Evolutionary conservation across 495 filamentous ascomycete genomes (phyloP).

Genomic region (Aspergillus nidulans): DNA sequence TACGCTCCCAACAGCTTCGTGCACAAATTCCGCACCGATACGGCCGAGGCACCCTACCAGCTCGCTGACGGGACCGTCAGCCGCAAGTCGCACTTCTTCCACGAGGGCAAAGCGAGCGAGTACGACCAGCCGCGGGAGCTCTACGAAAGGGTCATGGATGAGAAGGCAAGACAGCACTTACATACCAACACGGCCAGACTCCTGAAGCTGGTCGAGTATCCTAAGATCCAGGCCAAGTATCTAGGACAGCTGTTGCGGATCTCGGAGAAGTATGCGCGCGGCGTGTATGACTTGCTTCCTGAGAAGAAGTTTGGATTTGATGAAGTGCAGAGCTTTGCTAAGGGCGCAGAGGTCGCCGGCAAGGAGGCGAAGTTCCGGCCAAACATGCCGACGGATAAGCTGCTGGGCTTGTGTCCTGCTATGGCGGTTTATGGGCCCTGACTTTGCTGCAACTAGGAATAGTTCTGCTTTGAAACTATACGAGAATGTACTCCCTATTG

Average conservation of each 20-base stretch:
- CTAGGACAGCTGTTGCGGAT: constrained; percentile 52
- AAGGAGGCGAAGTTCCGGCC: constrained; percentile 47
- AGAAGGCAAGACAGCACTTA: constrained; percentile 37
- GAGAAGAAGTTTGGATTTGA: constrained; percentile 39
- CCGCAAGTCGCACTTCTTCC: constrained; percentile 51
- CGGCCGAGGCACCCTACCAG: constrained; percentile 48
- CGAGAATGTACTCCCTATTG: too few species aligned
- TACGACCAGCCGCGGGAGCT: constrained; percentile 51
- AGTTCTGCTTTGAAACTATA: too few species aligned
- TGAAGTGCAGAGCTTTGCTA: constrained; percentile 28
- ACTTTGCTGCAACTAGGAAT: not conserved
- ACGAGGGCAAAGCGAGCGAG: constrained; percentile 50
- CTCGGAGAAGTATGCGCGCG: constrained; percentile 41
- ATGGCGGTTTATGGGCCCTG: not conserved
- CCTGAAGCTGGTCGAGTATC: constrained; percentile 8
- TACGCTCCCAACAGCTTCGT: constrained; percentile 54
- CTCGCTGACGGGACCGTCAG: constrained; percentile 47
- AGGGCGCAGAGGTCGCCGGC: constrained; percentile 35
- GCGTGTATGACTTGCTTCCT: constrained; percentile 42
- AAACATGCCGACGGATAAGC: constrained; percentile 15
- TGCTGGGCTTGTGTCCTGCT: not conserved
- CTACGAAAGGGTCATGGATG: constrained; percentile 44
- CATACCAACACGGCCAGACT: constrained; percentile 46
- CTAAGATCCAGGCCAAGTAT: constrained; percentile 44
- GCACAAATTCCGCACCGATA: constrained; percentile 52